phyloP scores from a whole-genome alignment of 2,329 filamentous ascomycete genomes.

The Fusarium sp. region DNA sequence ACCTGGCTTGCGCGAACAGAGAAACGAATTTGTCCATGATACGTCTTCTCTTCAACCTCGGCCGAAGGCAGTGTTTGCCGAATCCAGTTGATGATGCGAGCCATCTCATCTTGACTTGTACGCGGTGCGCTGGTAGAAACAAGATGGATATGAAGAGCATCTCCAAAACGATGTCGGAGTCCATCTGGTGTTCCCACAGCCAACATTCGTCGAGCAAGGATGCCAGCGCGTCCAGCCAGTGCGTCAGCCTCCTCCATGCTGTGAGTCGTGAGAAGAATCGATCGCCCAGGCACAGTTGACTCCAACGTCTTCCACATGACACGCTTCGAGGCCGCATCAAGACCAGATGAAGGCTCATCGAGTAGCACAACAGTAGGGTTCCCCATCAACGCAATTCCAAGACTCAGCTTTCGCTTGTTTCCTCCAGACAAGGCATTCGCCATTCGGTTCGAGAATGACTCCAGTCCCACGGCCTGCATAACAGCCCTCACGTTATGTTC shows the following conservation, averaged over 20 bases:
- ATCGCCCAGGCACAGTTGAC: conserved; percentile 76
- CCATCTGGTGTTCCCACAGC: conserved; percentile 79
- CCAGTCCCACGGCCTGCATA: conserved; percentile 79
- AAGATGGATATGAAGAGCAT: conserved; percentile 81
- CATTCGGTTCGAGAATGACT: conserved; percentile 74
- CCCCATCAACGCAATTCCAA: conserved; percentile 91
- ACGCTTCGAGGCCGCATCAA: conserved; percentile 89
- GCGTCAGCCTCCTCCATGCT: conserved; percentile 96
- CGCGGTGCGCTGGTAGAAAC: conserved; percentile 78
- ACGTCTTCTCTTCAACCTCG: conserved; percentile 74
- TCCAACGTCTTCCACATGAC: conserved; percentile 91
- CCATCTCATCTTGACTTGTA: conserved; percentile 73
- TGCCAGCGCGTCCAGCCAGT: conserved; percentile 81
- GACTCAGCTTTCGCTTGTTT: conserved; percentile 89
- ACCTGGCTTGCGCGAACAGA: conserved; percentile 66
- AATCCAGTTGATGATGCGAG: conserved; percentile 71
- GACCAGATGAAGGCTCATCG: conserved; percentile 86
- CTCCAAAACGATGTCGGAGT: conserved; percentile 76
- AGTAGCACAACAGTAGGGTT: conserved; percentile 87
- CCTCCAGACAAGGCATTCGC: conserved; percentile 83
- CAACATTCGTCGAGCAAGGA: conserved; percentile 85
- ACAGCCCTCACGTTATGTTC: conserved; percentile 80
- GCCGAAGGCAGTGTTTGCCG: conserved; percentile 66
- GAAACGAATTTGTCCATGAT: conserved; percentile 89
- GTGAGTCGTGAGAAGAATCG: conserved; percentile 87